Evolutionary conservation across 2,329 filamentous ascomycete genomes (phyloP), one percentile per base, ranked within the genome.

Genomic region (Calonectria multiphialidica): DNA sequence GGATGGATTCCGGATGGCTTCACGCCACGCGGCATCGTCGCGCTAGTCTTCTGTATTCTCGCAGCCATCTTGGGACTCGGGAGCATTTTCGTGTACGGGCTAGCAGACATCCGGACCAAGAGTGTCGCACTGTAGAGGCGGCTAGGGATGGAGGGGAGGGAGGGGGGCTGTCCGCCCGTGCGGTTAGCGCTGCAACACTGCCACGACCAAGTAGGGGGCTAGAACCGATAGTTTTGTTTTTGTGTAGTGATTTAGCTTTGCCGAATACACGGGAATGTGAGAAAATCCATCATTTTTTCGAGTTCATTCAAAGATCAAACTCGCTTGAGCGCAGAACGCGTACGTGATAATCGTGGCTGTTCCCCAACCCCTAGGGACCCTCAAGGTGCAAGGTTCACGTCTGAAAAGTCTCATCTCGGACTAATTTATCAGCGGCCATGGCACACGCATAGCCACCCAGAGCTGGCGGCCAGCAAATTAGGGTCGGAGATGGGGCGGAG

Each of bases 41-140:
- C 95, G 12, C 84, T 97, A 75, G 92, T 93, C 5, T 95, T 96
- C 81, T 94, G 92, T 78, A 90, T 89, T 74, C 75, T 96, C 5
- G 88, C 88, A 4, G 95, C 93, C 3, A 86, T 95, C 61, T 78
- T 94, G 9, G 94, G 94, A 15, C 72, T 79, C 16, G 67, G 72
- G 23, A 69, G 66, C 8, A 70, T 74, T n/a, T 45, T 71, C 37
- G 69, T 77, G 33, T 68, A 69, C 13, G 75, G 71, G 47, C 62
- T 67, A 18, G 65, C 53, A 33, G 65, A 67, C n/a, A 47, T 67
- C 23, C 59, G 49, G 65, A 40, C 55, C 16, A 47, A 47, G 40
- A 59, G 35, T 10, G 25, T 40, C 25, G 13, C 55, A 18, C n/a
- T 61, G 21, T 61, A 42, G 33, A 25, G 23, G 21, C 55, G 55